Conservation (phyloP, 2,329 filamentous ascomycete genomes). For the Akanthomyces dipterigenus region DNA sequence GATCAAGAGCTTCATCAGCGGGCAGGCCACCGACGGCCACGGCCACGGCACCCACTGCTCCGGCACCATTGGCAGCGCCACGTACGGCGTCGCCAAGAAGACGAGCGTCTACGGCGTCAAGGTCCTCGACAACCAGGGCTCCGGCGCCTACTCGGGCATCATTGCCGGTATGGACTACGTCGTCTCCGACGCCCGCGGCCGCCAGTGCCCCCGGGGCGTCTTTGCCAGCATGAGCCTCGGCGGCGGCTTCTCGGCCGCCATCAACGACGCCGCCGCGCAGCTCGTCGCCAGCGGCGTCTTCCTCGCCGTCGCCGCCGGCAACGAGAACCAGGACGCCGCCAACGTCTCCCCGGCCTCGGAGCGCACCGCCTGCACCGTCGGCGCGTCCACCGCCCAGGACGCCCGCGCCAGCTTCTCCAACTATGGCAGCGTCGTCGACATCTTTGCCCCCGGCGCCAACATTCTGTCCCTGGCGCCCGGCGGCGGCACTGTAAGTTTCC, state of each 20-base stretch:
- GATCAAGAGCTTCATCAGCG: conserved; percentile 31
- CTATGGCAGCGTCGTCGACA: conserved; percentile 39
- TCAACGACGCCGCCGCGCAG: conserved; percentile 41
- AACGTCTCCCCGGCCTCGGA: conserved; percentile 40
- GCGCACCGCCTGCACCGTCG: conserved; percentile 42
- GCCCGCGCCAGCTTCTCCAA: conserved; percentile 41
- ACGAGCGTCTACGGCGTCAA: conserved; percentile 38
- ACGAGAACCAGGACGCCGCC: conserved; percentile 36
- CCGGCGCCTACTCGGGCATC: conserved; percentile 32
- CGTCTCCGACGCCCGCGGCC: conserved; percentile 25
- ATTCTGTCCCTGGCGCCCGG: conserved; percentile 40
- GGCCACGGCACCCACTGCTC: conserved; percentile 43
- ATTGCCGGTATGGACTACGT: conserved; percentile 40
- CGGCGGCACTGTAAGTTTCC: conserved; percentile 25
- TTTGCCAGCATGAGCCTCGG: conserved; percentile 52
- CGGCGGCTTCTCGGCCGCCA: conserved; percentile 34
- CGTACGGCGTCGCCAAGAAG: conserved; percentile 40
- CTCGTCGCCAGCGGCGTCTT: conserved; percentile 40
- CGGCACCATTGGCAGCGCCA: conserved; percentile 36
- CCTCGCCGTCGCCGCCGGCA: conserved; percentile 50
- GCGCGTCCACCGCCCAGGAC: conserved; percentile 34
- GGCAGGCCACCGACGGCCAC: conserved; percentile 31
- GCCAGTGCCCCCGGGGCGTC: conserved; percentile 34
- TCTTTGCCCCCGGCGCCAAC: conserved; percentile 41
- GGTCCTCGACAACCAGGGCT: conserved; percentile 33